A percentile compares a stretch with the other conserved stretches of the same genome.
These are phyloP conservation scores for Dipteronia dyeriana DNA, from an alignment of 345 rosid species.

Conservation along the genomic window DNA sequence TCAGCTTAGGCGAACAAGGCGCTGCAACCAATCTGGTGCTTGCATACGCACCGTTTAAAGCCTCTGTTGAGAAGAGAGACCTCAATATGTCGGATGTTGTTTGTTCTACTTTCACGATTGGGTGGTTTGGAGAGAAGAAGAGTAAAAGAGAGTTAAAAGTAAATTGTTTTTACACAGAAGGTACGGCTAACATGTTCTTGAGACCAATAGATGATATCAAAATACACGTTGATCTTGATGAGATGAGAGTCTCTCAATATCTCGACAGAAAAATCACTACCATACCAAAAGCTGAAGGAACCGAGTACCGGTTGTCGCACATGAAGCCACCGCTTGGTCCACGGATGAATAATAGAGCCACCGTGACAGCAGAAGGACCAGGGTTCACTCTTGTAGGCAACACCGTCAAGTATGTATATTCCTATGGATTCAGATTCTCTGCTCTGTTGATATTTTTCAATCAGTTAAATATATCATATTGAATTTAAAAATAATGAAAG, in stretches of 20 bases:
- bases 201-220: slow-evolving; percentile 30
- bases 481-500: no score
- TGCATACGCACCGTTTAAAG: slow-evolving; percentile 27
- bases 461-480: no score
- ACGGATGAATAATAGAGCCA: background rate
- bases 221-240: slow-evolving; percentile 16
- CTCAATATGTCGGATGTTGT: slow-evolving; percentile 28
- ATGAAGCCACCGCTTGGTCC: slow-evolving; percentile 19
- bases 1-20: slow-evolving; percentile 12
- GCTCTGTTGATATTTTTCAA: no score
- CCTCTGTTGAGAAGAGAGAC: slow-evolving; percentile 26
- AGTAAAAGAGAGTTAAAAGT: slow-evolving; percentile 16
- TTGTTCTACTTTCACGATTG: slow-evolving; percentile 27
- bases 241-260: slow-evolving; percentile 21
- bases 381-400: slow-evolving; percentile 25
- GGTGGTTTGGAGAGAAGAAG: slow-evolving; percentile 38
- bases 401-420: slow-evolving; percentile 22
- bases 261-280: slow-evolving; percentile 6
- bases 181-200: slow-evolving; percentile 17
- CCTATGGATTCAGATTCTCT: no score
- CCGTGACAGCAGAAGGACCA: background rate
- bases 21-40: slow-evolving; percentile 24
- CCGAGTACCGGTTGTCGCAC: slow-evolving; percentile 22
- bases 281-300: slow-evolving; percentile 23
- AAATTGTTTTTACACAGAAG: slow-evolving; percentile 9